Base-by-base conservation (phyloP, 179 eudicot species). In the Sideroxylon spinosum region DNA sequence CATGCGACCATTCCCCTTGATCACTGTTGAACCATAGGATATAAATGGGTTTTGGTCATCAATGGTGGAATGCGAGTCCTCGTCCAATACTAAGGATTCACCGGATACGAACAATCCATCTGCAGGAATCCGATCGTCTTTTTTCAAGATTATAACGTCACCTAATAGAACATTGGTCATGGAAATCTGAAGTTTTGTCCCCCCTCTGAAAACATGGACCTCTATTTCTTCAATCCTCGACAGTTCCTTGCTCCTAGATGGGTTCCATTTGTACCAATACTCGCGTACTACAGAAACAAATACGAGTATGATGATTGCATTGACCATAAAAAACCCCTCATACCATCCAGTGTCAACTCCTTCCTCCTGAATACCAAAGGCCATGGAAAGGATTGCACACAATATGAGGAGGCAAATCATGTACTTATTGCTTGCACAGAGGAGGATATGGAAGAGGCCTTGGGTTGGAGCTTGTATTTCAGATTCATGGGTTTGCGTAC, bases 1-100 rank as follows among this genome's bases (percentile, higher is more conserved):
- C 84, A 81, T 81, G 23, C 48, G 59, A 28, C 53, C 80, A 44
- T 55, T 68, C 0, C 84, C 84, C 46, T 67, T 73, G 14, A 66
- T 73, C 68, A 81, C 84, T 37, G 74, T 77, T 26, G 67, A 37
- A 19, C 74, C 78, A 59, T 77, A 67, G 37, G 69, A 81, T 55
- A 81, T 32, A 73, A 81, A 77, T 12, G 84, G 84, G 50, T 71
- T 72, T 22, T 63, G 44, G 22, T 64, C 69, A 77, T 76, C 26
- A 12, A 72, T 64, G 19, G 26, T 52, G 32, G 71, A 12, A 14
- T 22, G 22, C 17, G 10, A 11, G 12, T 63, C 68, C 13, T 63
- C 68, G 12, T 63, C 68, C 16, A 26, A 23, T 63, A 10, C 19
- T 2, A 62, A 46, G 25, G 76, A 73, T 56, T 73, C 65, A 5